Evolutionary conservation across 257 asterid species (phyloP).

Genomic region (Misopates orontium): DNA sequence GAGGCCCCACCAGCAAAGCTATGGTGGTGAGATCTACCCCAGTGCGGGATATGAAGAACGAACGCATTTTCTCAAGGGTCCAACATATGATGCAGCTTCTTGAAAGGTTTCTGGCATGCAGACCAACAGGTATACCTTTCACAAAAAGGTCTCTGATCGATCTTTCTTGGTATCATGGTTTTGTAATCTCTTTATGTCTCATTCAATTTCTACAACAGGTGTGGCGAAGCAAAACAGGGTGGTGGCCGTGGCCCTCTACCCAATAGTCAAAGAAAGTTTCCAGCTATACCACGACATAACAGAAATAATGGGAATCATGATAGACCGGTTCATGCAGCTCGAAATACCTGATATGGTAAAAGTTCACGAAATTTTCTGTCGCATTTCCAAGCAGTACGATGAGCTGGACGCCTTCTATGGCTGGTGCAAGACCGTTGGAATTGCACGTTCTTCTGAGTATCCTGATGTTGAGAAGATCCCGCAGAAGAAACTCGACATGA

Average conservation of each 20-base stretch:
- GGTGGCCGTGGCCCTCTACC: constrained; percentile 70
- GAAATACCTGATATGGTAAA: constrained; percentile 59
- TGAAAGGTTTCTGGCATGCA: constrained; percentile 76
- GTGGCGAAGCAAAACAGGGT: constrained; percentile 67
- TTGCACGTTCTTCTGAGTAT: constrained; percentile 70
- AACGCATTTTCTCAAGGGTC: constrained; percentile 51
- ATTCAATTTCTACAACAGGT: constrained; percentile 44
- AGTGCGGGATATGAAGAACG: constrained; percentile 58
- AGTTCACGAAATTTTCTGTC: constrained; percentile 68
- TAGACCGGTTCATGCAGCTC: constrained; percentile 84
- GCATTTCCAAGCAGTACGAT: constrained; percentile 77
- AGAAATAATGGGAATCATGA: constrained; percentile 62
- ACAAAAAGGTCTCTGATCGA: background rate
- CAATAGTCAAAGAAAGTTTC: constrained; percentile 76
- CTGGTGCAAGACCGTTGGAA: constrained; percentile 70
- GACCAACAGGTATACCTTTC: constrained; percentile 63
- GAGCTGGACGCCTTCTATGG: constrained; percentile 72
- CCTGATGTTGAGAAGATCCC: constrained; percentile 83
- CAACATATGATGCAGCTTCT: constrained; percentile 78
- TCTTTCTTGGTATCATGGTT: background rate
- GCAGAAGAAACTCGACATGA: constrained; percentile 71
- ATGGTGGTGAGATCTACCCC: constrained; percentile 48
- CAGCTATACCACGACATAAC: constrained; percentile 65
- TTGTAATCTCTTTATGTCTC: background rate
- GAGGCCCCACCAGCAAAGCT: constrained; percentile 17